Base-by-base conservation (phyloP, 2,329 filamentous ascomycete species). In the Pestalotiopsis sp. region DNA sequence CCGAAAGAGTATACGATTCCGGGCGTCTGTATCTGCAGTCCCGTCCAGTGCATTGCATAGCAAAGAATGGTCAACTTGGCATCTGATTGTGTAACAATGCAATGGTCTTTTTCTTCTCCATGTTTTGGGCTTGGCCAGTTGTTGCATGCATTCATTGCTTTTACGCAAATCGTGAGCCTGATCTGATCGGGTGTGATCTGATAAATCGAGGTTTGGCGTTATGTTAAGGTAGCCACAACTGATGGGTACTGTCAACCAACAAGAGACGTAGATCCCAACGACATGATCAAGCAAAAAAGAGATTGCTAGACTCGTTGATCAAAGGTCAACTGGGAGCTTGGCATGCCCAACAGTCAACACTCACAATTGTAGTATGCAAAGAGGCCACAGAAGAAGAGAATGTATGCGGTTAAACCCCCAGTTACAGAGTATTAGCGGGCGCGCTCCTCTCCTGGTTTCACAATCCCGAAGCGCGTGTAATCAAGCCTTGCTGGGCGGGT, bases 381-480 rank as follows among this genome's bases (percentile, higher is more conserved):
- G 45, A 52, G 20, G 9, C 45, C 17, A 17, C 17, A 52, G 45
- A n/a, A 52, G 45, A n/a, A 52, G 20, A 9, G n/a, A 52, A 52
- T 52, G 20, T 52, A 9, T 52, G n/a, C 45, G 45, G 7, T 52
- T 52, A 52, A 52, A n/a, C 7, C 45, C 17, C 45, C 45, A 20
- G 17, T 36, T 36, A 36, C 31, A 7, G 31, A 36, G 31, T n/a
- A 49, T 49, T 20, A 52, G 11, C 45, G 45, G 45, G 45, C 45
- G 57, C 57, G 25, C 23, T 36, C 57, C 23, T 27, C 23, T 36
- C 57, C 23, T 27, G 23, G 45, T 52, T n/a, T 52, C 45, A n/a
- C 41, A 23, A 56, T 58, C 57, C 13, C 45, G 41, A 23, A 56
- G 63, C 49, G 63, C 63, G 63, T 38, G 63, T 66, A 57, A 56